Conservation (phyloP, 495 filamentous ascomycete genomes). For the Antarctomyces pellizariae region DNA sequence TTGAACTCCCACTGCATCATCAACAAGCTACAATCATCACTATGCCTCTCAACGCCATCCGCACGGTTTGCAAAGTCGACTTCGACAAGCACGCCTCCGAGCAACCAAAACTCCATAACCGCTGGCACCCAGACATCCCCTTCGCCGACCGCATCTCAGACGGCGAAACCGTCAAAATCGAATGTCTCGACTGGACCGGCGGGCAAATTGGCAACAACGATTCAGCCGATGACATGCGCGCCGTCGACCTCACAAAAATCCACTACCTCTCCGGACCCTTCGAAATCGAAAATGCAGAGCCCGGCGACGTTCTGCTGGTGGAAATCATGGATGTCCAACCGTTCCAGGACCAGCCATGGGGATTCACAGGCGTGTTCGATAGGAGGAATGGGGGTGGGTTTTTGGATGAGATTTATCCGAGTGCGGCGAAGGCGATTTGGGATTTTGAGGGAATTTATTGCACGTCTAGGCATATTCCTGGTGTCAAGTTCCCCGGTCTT, state of each 20-base stretch:
- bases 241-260: slow-evolving; percentile 62
- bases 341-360: slow-evolving; percentile 71
- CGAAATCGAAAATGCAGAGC: slow-evolving; percentile 65
- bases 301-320: slow-evolving; percentile 68
- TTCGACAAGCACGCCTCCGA: slow-evolving; percentile 53
- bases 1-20: too few species aligned
- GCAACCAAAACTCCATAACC: slow-evolving; percentile 60
- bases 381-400: slow-evolving; percentile 77
- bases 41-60: too few species aligned
- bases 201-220: slow-evolving; percentile 83
- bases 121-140: slow-evolving; percentile 91
- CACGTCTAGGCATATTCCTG: slow-evolving; percentile 73
- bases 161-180: slow-evolving; percentile 80
- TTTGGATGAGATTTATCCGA: slow-evolving; percentile 72
- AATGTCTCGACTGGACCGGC: slow-evolving; percentile 80
- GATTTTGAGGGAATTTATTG: slow-evolving; percentile 93
- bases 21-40: too few species aligned
- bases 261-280: slow-evolving; percentile 89
- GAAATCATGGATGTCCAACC: slow-evolving; percentile 96
- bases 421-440: slow-evolving; percentile 88
- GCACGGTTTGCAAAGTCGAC: slow-evolving; percentile 58
- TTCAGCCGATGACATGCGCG: slow-evolving; percentile 64
- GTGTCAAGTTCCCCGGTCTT: slow-evolving; percentile 70
- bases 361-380: slow-evolving; percentile 73
- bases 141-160: slow-evolving; percentile 51